These are phyloP conservation scores for Trichosanthes cucumerina DNA, from an alignment of 306 rosid genomes.

Conservation along the genomic window DNA sequence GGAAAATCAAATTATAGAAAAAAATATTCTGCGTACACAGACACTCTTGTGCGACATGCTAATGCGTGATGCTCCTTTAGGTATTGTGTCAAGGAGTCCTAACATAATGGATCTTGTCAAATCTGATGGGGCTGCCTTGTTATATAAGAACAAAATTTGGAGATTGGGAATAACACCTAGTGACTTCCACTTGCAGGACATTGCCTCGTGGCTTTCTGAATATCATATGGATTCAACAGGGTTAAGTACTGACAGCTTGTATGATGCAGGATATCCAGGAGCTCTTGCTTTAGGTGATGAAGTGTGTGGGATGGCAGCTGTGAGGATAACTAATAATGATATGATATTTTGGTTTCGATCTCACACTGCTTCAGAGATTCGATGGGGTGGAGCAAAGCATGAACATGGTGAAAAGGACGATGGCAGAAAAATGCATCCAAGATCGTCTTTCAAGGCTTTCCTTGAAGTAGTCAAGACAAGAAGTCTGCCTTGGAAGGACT, in stretches of 20 bases:
- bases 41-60: conserved; percentile 91
- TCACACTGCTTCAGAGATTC: conserved; percentile 72
- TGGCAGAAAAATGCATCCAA: conserved; percentile 80
- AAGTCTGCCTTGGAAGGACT: conserved; percentile 87
- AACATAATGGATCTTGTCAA: conserved; percentile 92
- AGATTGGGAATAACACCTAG: conserved; percentile 63
- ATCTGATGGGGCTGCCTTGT: conserved; percentile 86
- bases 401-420: conserved; percentile 70
- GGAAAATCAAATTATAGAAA: conserved; percentile 73
- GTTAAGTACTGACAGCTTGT: conserved; percentile 89
- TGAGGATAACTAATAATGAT: conserved; percentile 61
- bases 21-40: conserved; percentile 82
- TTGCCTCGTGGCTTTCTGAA: conserved; percentile 59
- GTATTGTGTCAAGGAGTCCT: conserved; percentile 81
- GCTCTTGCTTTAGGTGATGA: conserved; percentile 54
- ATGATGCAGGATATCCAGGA: conserved; percentile 79
- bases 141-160: conserved; percentile 66
- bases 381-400: conserved; percentile 98
- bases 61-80: conserved; percentile 88
- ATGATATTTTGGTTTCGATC: conserved; percentile 84
- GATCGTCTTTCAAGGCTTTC: conserved; percentile 96
- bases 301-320: conserved; percentile 95
- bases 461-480: conserved; percentile 79
- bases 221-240: conserved; percentile 88
- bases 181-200: conserved; percentile 64